phyloP scores from a whole-genome alignment of 148 eudicot genomes.

The Talinum fruticosum region DNA sequence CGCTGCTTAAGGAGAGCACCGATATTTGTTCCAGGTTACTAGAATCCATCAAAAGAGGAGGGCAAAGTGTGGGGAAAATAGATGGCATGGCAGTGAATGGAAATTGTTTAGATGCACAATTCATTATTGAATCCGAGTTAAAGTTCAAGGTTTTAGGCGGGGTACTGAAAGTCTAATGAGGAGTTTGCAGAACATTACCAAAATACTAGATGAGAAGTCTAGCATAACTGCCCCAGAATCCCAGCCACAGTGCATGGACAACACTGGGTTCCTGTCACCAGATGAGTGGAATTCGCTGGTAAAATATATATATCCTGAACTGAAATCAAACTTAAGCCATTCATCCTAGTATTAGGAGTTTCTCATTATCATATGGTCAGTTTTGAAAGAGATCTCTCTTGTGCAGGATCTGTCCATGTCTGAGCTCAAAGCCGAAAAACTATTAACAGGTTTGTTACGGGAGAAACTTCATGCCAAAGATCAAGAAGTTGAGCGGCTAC shows the following conservation, averaged over 20 bases:
- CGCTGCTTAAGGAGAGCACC: slow-evolving; percentile 51
- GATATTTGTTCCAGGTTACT: slow-evolving; percentile 59
- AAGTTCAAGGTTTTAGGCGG: slow-evolving; percentile 72
- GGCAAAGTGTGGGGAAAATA: slow-evolving; percentile 33
- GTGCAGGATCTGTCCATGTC: slow-evolving; percentile 46
- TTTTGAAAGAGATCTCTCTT: slow-evolving; percentile 11
- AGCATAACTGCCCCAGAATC: slow-evolving; percentile 31
- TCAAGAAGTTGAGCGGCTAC: slow-evolving; percentile 68
- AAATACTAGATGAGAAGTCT: slow-evolving; percentile 53
- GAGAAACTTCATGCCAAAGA: slow-evolving; percentile 73
- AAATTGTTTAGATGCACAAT: slow-evolving; percentile 48
- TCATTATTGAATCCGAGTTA: slow-evolving; percentile 64
- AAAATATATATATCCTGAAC: slow-evolving; percentile 3
- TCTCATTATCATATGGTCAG: not conserved
- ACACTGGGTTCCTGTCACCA: slow-evolving; percentile 18
- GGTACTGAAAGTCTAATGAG: slow-evolving; percentile 52
- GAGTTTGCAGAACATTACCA: slow-evolving; percentile 49
- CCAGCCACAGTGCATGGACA: slow-evolving; percentile 27
- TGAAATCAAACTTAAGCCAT: not conserved
- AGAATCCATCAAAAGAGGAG: slow-evolving; percentile 54
- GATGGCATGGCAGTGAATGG: slow-evolving; percentile 27
- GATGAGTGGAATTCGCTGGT: slow-evolving; percentile 52
- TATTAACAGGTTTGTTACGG: slow-evolving; percentile 65
- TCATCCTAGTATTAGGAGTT: not conserved
- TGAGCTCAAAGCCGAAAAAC: slow-evolving; percentile 71